phyloP scores from a whole-genome alignment of 139 green algal genomes.

The Tetraselmis chui region DNA sequence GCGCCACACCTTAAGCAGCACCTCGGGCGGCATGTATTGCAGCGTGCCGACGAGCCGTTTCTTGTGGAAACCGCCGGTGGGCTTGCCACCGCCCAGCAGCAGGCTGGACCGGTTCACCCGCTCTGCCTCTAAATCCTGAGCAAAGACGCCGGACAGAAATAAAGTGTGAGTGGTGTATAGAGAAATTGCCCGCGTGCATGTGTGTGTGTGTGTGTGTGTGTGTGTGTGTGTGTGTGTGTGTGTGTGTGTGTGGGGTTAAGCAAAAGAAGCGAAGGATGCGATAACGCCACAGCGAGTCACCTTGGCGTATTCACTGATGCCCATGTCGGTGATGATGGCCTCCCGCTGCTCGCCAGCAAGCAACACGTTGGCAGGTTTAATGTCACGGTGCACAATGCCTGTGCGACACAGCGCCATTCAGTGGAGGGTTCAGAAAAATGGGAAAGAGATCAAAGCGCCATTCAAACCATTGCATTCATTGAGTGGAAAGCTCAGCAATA shows the following conservation, averaged over 20 bases:
- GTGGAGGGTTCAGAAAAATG: no score
- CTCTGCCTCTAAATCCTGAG: not conserved
- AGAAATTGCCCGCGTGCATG: no score
- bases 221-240: no score
- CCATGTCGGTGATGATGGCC: conserved; percentile 28
- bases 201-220: no score
- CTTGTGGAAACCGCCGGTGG: conserved; percentile 73
- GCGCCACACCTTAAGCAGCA: conserved; percentile 37
- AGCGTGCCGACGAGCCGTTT: conserved; percentile 64
- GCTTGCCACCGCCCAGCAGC: conserved; percentile 26
- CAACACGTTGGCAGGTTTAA: conserved; percentile 53
- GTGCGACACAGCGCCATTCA: no score
- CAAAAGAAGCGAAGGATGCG: no score
- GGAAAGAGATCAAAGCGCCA: no score
- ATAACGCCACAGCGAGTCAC: not conserved
- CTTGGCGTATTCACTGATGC: conserved; percentile 17
- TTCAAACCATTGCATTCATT: no score
- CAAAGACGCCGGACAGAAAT: no score
- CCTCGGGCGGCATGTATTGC: conserved; percentile 87
- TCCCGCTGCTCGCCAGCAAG: conserved; percentile 31
- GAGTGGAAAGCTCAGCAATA: not conserved
- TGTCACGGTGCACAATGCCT: conserved; percentile 36
- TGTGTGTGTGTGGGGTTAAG: no score
- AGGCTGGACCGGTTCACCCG: not conserved
- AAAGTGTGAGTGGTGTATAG: no score